phyloP scores from a whole-genome alignment of 2,329 filamentous ascomycete species.

The Thelonectria olida region DNA sequence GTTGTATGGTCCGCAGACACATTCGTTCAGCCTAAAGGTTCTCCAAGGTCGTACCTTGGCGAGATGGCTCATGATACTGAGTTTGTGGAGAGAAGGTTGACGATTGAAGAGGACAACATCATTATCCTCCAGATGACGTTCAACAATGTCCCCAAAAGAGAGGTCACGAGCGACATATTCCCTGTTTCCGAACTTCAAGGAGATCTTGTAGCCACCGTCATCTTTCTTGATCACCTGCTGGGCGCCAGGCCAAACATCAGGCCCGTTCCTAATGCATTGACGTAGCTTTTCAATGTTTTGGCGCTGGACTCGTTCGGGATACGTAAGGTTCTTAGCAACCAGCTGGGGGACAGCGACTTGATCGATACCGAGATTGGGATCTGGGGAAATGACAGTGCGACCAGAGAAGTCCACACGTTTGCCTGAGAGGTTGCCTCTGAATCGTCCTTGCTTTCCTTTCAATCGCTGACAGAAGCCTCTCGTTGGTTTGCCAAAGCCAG shows the following conservation, averaged over 20 bases:
- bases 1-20: constrained; percentile 97
- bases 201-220: constrained; percentile 73
- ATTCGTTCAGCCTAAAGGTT: constrained; percentile 97
- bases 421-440: constrained; percentile 94
- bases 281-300: constrained; percentile 88
- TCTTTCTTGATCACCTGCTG: constrained; percentile 81
- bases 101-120: constrained; percentile 98
- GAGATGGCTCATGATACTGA: constrained; percentile 96
- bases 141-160: constrained; percentile 85
- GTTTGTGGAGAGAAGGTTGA: constrained; percentile 96
- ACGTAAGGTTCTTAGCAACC: constrained; percentile 96
- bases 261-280: constrained; percentile 78
- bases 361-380: constrained; percentile 92
- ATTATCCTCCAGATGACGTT: constrained; percentile 93
- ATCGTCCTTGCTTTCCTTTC: constrained; percentile 97
- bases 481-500: constrained; percentile 86
- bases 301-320: constrained; percentile 86
- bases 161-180: constrained; percentile 78
- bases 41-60: constrained; percentile 94
- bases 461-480: constrained; percentile 94
- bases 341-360: constrained; percentile 91
- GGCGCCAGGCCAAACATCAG: constrained; percentile 85
- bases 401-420: constrained; percentile 99
- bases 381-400: constrained; percentile 95
- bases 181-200: constrained; percentile 78